phyloP scores from a whole-genome alignment of 345 rosid genomes.

The Aegle marmelos region DNA sequence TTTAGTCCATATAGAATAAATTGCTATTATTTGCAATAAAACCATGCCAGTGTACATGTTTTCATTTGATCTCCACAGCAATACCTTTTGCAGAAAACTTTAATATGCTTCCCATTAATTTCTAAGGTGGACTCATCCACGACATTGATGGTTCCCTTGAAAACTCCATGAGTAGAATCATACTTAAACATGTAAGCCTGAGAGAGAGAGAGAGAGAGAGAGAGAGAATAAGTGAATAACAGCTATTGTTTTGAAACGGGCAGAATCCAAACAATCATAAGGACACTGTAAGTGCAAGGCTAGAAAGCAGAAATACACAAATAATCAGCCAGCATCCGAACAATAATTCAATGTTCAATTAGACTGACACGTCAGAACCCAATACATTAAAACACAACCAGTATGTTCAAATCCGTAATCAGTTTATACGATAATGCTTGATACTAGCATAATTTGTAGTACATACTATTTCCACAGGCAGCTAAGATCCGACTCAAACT shows the following conservation, averaged over 20 bases:
- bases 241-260: background rate
- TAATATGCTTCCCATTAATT: constrained; percentile 80
- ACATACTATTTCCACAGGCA: background rate
- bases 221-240: background rate
- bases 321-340: too few species aligned
- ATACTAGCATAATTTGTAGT: background rate
- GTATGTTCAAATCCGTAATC: background rate
- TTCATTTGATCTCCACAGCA: constrained; percentile 8
- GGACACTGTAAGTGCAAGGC: background rate
- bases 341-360: background rate
- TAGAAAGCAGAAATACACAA: background rate
- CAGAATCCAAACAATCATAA: background rate
- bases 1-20: constrained; percentile 5
- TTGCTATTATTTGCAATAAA: background rate
- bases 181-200: constrained; percentile 99
- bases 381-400: background rate
- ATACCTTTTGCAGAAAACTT: constrained; percentile 76
- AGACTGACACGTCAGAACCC: background rate
- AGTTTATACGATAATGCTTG: background rate
- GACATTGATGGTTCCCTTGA: constrained; percentile 67
- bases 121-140: constrained; percentile 83
- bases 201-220: constrained; percentile 21
- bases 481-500: background rate
- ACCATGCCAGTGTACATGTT: background rate
- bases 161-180: constrained; percentile 94